phyloP scores from a whole-genome alignment of 352 stramenopile genomes.

The Albugo laibachii region DNA sequence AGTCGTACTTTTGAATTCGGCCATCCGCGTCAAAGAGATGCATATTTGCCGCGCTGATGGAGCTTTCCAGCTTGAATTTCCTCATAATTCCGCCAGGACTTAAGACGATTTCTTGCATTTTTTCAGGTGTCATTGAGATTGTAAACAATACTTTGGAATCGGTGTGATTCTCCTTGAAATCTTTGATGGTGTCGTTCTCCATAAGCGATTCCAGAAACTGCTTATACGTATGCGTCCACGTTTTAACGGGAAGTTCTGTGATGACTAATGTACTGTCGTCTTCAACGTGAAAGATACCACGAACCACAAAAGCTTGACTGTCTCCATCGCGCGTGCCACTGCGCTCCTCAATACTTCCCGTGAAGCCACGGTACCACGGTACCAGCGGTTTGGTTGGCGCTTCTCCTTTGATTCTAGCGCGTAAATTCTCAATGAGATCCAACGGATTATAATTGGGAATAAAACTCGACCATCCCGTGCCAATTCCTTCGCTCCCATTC shows the following conservation, averaged over 20 bases:
- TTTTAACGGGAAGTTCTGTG: constrained; percentile 89
- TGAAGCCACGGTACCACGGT: constrained; percentile 88
- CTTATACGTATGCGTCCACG: constrained; percentile 96
- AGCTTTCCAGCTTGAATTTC: constrained; percentile 90
- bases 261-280: constrained; percentile 86
- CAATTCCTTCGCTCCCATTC: constrained; percentile 94
- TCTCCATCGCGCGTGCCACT: constrained; percentile 20
- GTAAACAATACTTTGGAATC: constrained; percentile 86
- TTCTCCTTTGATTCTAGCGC: constrained; percentile 37
- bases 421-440: constrained; percentile 71
- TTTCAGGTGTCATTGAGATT: constrained; percentile 56
- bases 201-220: constrained; percentile 83
- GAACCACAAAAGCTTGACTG: constrained; percentile 58
- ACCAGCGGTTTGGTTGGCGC: constrained; percentile 26
- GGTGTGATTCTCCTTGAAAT: constrained; percentile 87
- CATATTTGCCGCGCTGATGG: constrained; percentile 93
- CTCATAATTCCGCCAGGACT: constrained; percentile 75
- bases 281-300: constrained; percentile 58
- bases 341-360: constrained; percentile 55
- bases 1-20: constrained; percentile 88
- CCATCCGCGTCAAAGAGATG: constrained; percentile 85
- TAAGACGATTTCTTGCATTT: constrained; percentile 41
- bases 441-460: constrained; percentile 86
- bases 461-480: constrained; percentile 88
- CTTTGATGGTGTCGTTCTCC: constrained; percentile 72